A percentile compares a stretch with the other conserved stretches of the same genome.
phyloP scores from a whole-genome alignment of 768 basidiomycete genomes.

The Lentinula detonsa region DNA sequence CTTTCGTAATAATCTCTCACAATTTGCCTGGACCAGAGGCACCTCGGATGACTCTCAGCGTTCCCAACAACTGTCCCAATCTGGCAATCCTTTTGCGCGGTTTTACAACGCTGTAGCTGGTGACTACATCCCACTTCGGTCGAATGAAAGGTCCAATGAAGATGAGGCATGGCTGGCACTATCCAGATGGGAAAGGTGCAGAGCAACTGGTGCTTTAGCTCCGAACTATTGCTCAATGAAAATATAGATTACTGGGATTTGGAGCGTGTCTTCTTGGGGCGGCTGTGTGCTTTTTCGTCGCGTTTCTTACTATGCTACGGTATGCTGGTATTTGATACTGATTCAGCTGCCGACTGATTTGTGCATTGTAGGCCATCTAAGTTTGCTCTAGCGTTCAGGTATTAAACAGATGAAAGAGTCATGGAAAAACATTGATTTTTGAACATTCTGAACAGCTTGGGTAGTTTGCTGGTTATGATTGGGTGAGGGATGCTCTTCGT shows the following conservation, averaged over 20 bases:
- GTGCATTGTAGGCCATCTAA: slow-evolving; percentile 70
- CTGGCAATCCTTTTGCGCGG: slow-evolving; percentile 69
- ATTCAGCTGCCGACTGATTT: slow-evolving; percentile 3
- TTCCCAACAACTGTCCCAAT: slow-evolving; percentile 30
- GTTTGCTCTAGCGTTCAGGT: slow-evolving; percentile 88
- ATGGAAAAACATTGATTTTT: neutral
- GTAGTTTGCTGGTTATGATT: slow-evolving; percentile 92
- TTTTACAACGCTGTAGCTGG: slow-evolving; percentile 85
- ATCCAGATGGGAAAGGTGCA: slow-evolving; percentile 88
- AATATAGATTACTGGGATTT: slow-evolving; percentile 77
- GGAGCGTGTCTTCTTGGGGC: slow-evolving; percentile 86
- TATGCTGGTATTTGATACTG: slow-evolving; percentile 7
- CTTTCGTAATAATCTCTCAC: slow-evolving; percentile 71
- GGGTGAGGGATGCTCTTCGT: slow-evolving; percentile 47
- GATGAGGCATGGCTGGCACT: slow-evolving; percentile 94
- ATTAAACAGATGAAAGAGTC: slow-evolving; percentile 7
- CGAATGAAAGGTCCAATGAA: slow-evolving; percentile 79
- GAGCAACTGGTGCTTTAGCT: neutral
- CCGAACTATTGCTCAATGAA: neutral
- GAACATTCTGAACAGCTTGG: slow-evolving; percentile 46
- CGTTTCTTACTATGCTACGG: slow-evolving; percentile 76
- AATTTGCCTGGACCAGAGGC: slow-evolving; percentile 83
- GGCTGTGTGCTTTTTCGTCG: slow-evolving; percentile 87
- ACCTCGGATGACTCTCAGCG: slow-evolving; percentile 64
- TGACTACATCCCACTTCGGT: slow-evolving; percentile 84